phyloP scores from a whole-genome alignment of 192 early-diverging fungal species.

The Tieghemiomyces parasiticus region DNA sequence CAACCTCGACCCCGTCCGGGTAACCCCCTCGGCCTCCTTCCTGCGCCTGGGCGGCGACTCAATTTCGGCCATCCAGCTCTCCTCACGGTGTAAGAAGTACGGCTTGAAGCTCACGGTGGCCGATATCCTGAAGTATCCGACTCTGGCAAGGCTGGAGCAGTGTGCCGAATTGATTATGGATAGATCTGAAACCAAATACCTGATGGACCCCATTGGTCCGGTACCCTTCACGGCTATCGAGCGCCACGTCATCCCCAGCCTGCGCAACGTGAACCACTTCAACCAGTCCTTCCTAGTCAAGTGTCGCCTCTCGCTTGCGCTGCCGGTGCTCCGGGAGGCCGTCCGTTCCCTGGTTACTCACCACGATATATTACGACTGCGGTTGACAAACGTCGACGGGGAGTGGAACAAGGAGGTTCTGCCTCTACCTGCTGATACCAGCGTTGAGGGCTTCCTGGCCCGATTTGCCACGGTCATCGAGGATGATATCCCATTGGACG shows the following conservation, averaged over 20 bases:
- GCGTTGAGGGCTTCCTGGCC: not conserved
- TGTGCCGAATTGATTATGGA: not conserved
- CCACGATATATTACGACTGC: slow-evolving; percentile 6
- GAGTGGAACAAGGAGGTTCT: not conserved
- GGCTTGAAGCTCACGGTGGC: not conserved
- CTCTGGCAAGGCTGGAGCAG: not conserved
- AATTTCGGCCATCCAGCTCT: slow-evolving; percentile 10
- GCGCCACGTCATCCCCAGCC: not conserved
- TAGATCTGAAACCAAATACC: not conserved
- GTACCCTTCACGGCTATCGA: slow-evolving; percentile 1
- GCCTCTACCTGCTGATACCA: not conserved
- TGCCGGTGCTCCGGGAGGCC: not conserved
- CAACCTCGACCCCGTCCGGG: not conserved
- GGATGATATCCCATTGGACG: not conserved
- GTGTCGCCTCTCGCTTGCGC: not conserved
- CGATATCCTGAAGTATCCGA: not conserved
- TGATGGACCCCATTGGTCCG: not conserved
- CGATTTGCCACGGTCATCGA: not conserved
- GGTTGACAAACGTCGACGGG: not conserved
- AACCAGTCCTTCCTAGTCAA: not conserved
- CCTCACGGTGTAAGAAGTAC: not conserved
- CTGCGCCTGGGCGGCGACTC: slow-evolving; percentile 22
- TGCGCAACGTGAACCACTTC: not conserved
- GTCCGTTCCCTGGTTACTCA: not conserved
- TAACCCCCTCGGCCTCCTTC: slow-evolving; percentile 9